Evolutionary conservation across 768 basidiomycete genomes (phyloP).

Genomic region (Leucosporidium scottii): DNA sequence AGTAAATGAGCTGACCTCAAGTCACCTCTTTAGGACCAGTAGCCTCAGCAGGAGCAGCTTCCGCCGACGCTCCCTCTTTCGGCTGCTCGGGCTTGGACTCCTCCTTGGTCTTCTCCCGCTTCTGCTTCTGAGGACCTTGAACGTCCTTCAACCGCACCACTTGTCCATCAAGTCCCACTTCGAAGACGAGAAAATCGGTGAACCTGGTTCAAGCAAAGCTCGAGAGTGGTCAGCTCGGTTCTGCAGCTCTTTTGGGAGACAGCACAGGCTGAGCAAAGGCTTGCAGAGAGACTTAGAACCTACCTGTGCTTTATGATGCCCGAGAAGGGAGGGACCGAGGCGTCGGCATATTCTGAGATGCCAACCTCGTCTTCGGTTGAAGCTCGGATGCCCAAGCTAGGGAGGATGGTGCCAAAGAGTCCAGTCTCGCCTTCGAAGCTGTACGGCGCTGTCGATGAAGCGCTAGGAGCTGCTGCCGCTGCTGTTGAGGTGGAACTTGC

Average conservation of each 20-base stretch:
- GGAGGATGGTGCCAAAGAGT: constrained; percentile 10
- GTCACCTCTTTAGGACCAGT: background rate
- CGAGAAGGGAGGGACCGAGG: constrained; percentile 62
- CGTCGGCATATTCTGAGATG: constrained; percentile 76
- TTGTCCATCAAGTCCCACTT: constrained; percentile 73
- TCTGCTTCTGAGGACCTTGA: constrained; percentile 50
- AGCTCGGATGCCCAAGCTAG: constrained; percentile 8
- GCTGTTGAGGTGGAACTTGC: background rate
- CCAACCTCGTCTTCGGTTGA: constrained; percentile 69
- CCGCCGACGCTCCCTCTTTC: constrained; percentile 16
- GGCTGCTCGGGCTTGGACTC: constrained; percentile 8
- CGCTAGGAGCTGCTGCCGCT: background rate
- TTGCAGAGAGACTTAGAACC: constrained; percentile 30
- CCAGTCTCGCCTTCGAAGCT: background rate
- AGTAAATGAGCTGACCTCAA: background rate
- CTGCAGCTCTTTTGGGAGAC: background rate
- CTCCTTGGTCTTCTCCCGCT: constrained; percentile 34
- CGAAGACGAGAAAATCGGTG: constrained; percentile 91
- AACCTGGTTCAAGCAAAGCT: constrained; percentile 50
- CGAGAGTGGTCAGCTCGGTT: constrained; percentile 13
- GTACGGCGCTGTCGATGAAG: background rate
- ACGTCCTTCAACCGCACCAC: constrained; percentile 75
- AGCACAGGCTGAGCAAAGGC: constrained; percentile 1
- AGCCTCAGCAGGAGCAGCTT: constrained; percentile 38
- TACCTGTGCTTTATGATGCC: constrained; percentile 97